Base-by-base conservation (phyloP, 2,329 filamentous ascomycete species). In the Nigrospora oryzae region DNA sequence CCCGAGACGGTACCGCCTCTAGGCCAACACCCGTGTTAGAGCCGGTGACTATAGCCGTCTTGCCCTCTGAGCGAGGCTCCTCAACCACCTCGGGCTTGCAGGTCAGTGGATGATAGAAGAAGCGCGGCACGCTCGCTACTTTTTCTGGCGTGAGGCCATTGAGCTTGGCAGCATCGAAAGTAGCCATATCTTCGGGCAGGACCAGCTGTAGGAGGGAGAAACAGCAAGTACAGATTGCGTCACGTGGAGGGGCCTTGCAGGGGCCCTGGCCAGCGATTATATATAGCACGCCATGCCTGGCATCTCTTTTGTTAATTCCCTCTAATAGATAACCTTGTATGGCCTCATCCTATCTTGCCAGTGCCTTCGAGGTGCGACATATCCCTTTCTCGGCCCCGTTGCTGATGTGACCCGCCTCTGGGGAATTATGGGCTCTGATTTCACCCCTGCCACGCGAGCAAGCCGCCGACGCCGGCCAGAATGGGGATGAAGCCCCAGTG, bases 21-120 rank as follows among this genome's bases (percentile, higher is more conserved):
- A 60, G 49, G 12, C 60, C 60, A 2, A 64, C 44, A 10, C 63
- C 59, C 7, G 48, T 53, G 43, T 64, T 64, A 16, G 58, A 53
- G 11, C 61, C 63, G 4, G 59, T 61, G 17, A 64, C 48, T 19
- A 63, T 48, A 35, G 60, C 28, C 8, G 51, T 28, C 36, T 42
- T 42, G 4, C 46, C 42, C 3, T 30, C 17, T 0, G 46, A 37
- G 13, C 37, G 36, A 23, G 13, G 16, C 31, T 33, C 28, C 32
- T 16, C 32, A 10, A 46, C 43, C 7, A 33, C 43, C 36, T 41
- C 11, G 28, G 48, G 42, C n/a, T 40, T 43, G 31, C 11, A 33
- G 32, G 43, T 43, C n/a, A 50, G 36, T 32, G 48, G 46, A 14
- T 39, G 42, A 15, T 46, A 45, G 19, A 48, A 8, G 34, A 35